These are phyloP conservation scores for Abrus precatorius DNA, from an alignment of 306 rosid genomes.

Conservation along the genomic window DNA sequence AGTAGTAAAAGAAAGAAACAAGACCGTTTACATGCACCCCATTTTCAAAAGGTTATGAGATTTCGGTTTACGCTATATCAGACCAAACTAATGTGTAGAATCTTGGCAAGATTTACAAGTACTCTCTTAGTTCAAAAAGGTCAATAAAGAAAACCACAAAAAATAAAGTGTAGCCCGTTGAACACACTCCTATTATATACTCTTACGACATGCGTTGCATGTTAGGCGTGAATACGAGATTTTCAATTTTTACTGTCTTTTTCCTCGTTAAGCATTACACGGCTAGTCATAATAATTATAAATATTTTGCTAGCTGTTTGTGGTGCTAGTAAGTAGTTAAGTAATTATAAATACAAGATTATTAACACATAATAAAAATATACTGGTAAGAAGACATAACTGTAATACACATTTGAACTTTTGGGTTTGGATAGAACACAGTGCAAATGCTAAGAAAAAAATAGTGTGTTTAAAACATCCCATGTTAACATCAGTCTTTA, in stretches of 20 bases:
- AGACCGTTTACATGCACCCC: slow-evolving; percentile 36
- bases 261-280: background rate
- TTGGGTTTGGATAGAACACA: background rate
- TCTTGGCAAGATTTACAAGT: slow-evolving; percentile 47
- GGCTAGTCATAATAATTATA: background rate
- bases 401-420: background rate
- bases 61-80: slow-evolving; percentile 33
- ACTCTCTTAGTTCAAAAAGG: background rate
- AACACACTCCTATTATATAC: background rate
- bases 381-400: too few relatives aligned
- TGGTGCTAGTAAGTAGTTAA: too few relatives aligned
- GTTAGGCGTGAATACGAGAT: slow-evolving; percentile 41
- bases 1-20: background rate
- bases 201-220: background rate
- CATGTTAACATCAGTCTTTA: too few relatives aligned
- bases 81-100: slow-evolving; percentile 48
- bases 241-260: background rate
- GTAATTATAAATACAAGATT: too few relatives aligned
- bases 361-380: too few relatives aligned
- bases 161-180: background rate
- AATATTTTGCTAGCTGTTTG: background rate
- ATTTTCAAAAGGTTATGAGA: slow-evolving; percentile 39
- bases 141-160: background rate
- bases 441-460: background rate
- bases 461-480: too few relatives aligned